Evolutionary conservation across 1,284 basidiomycete species (phyloP), one percentile per base, ranked within the genome.

Genomic region (Trichosporon ovoides): DNA sequence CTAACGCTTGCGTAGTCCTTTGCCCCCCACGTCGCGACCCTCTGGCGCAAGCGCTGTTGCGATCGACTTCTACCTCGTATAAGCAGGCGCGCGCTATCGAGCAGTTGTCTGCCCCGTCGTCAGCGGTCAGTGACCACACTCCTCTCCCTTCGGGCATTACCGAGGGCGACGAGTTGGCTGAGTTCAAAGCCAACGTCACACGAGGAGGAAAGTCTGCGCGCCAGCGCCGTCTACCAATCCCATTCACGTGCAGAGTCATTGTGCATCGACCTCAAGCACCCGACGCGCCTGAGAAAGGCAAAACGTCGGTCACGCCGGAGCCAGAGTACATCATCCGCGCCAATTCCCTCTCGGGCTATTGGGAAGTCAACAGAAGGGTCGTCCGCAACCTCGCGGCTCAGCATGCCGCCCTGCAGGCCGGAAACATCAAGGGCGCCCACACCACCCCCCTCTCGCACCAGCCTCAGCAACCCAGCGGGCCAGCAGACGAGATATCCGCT

Each of bases 301-400:
- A 43, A 34, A 68, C 70, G 54, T 40, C 61, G 2, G 34, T 55
- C 3, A 53, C 57, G 9, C 84, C 88, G 65, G 80, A 81, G 55
- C 77, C 80, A 3, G 76, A 80, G 38, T 79, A 83, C 49, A 82
- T 89, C 3, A 84, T 87, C 35, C 83, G 94, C 33, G 85, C 88
- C 2, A 95, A 96, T 72, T 91, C 85, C n/a, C 77, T 96, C 16
- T 83, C 85, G 16, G 81, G 85, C 1, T 93, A 90, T 70, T 80
- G 91, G 65, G 91, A 94, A 68, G 81, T 88, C 61, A 96, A 93
- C 70, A 82, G 89, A 7, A 61, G 72, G 50, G 66, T 70, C 53
- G 64, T 78, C 10, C 68, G 70, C 24, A 48, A 55, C 20, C 48
- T 58, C 7, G 61, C 54, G 13, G 64, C 57, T 19, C 66, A 58